Conservation (phyloP, 2,329 filamentous ascomycete genomes). For the Penicillium sp. region DNA sequence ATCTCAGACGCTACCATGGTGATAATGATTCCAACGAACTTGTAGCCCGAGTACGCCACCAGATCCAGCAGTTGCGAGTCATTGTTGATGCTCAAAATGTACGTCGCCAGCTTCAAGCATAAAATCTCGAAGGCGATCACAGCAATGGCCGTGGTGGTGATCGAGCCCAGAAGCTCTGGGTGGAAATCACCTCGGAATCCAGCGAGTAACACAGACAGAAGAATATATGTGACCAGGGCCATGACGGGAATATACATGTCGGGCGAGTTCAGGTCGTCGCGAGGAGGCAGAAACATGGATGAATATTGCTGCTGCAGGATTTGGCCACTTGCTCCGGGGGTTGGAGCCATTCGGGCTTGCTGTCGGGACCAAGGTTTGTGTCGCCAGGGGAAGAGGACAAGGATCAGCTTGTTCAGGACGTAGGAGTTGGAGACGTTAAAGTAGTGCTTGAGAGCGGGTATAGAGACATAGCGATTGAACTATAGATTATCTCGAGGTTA, state of each 20-base stretch:
- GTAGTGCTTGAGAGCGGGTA: slow-evolving; percentile 93
- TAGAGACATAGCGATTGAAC: slow-evolving; percentile 82
- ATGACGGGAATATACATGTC: slow-evolving; percentile 99
- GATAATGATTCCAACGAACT: slow-evolving; percentile 94
- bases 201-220: slow-evolving; percentile 85
- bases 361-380: slow-evolving; percentile 97
- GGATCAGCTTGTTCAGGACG: slow-evolving; percentile 85
- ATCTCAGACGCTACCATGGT: slow-evolving; percentile 79
- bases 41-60: slow-evolving; percentile 96
- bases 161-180: slow-evolving; percentile 87
- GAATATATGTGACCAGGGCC: slow-evolving; percentile 96
- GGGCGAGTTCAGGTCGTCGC: slow-evolving; percentile 94
- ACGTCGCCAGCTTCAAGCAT: slow-evolving; percentile 88
- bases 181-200: slow-evolving; percentile 89
- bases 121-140: slow-evolving; percentile 85
- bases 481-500: slow-evolving; percentile 30
- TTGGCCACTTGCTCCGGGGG: slow-evolving; percentile 55
- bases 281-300: slow-evolving; percentile 74
- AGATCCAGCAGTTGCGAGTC: slow-evolving; percentile 90
- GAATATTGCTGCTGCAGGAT: slow-evolving; percentile 57
- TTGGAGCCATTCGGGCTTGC: slow-evolving; percentile 56
- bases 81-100: slow-evolving; percentile 89
- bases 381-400: slow-evolving; percentile 96
- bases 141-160: slow-evolving; percentile 76
- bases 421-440: slow-evolving; percentile 99